These are phyloP conservation scores for Entomortierella parvispora DNA, from an alignment of 192 early-diverging fungal species.

Conservation along the genomic window DNA sequence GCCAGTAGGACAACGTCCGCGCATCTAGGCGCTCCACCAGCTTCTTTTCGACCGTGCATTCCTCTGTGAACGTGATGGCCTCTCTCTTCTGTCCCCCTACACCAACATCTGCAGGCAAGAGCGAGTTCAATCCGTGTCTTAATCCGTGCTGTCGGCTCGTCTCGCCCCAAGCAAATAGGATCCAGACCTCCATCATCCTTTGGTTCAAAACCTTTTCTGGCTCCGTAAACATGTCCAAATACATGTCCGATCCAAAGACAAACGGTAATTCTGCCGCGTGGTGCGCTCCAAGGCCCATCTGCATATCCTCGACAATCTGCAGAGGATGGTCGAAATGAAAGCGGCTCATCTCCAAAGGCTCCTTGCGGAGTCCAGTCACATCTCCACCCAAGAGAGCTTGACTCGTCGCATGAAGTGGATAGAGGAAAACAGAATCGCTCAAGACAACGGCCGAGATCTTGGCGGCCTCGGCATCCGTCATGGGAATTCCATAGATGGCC, in stretches of 20 bases:
- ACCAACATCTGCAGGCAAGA: constrained; percentile 32
- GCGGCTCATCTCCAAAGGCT: constrained; percentile 12
- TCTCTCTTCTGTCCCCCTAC: constrained; percentile 25
- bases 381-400: constrained; percentile 2
- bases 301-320: not conserved
- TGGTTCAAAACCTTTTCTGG: constrained; percentile 3
- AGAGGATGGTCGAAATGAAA: constrained; percentile 5
- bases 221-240: constrained; percentile 1
- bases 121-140: too few relatives aligned
- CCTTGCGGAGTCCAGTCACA: not conserved
- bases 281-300: not conserved
- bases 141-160: constrained; percentile 17
- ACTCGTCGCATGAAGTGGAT: constrained; percentile 4
- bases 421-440: constrained; percentile 26
- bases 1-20: constrained; percentile 38
- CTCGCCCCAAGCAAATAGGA: constrained; percentile 34
- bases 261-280: constrained; percentile 18
- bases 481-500: constrained; percentile 13
- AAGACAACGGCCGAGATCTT: constrained; percentile 15
- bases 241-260: constrained; percentile 15
- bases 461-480: constrained; percentile 13
- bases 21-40: constrained; percentile 38
- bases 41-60: constrained; percentile 38
- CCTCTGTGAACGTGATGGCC: constrained; percentile 39
- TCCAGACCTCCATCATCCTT: constrained; percentile 9